Evolutionary conservation across 768 basidiomycete species (phyloP), one percentile per base, ranked within the genome.

Genomic region (Mycena chlorophos): DNA sequence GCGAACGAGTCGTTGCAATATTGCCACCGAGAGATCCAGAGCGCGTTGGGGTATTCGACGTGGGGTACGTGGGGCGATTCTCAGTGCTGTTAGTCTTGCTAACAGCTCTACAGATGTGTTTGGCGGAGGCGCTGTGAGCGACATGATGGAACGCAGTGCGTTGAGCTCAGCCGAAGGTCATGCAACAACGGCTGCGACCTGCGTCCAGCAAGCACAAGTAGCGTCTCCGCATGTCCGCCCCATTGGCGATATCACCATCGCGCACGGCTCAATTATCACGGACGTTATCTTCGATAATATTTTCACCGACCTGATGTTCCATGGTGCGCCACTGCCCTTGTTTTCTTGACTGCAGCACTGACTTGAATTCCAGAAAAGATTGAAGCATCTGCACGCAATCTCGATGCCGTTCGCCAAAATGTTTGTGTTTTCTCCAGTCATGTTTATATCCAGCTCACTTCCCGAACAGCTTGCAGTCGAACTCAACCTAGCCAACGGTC

Each of bases 261-360:
- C 75, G 16, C 68, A 74, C 55, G 76, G 77, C 49, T 71, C 73
- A 27, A 64, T 77, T 27, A 53, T 77, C 25, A 70, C 66, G 55
- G 75, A 76, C 57, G 66, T 77, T 16, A 69, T 76, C 53, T 78
- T 76, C 58, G 75, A 77, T 57, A 75, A 77, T 55, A 68, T 76
- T 23, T 73, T 74, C 60, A 71, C 75, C 6, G 77, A 80, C 63
- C 63, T 72, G 62, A 69, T 68, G 29, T 76, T 77, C 63, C 73
- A 77, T 55, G 68, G 77, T 78, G 58, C 61, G 64, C 55, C 57
- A 38, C 50, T 34, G 31, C 8, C 8, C 22, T 39, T 17, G 22
- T 48, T 23, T 29, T 20, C 1, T 14, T 20, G 25, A 37, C 28
- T 51, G 16, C 42, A 52, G 42, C 42, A 17, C 22, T 55, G 22